Evolutionary conservation across 2,329 filamentous ascomycete species (phyloP), one percentile per base, ranked within the genome.

Genomic region (Penicillium crustosum): DNA sequence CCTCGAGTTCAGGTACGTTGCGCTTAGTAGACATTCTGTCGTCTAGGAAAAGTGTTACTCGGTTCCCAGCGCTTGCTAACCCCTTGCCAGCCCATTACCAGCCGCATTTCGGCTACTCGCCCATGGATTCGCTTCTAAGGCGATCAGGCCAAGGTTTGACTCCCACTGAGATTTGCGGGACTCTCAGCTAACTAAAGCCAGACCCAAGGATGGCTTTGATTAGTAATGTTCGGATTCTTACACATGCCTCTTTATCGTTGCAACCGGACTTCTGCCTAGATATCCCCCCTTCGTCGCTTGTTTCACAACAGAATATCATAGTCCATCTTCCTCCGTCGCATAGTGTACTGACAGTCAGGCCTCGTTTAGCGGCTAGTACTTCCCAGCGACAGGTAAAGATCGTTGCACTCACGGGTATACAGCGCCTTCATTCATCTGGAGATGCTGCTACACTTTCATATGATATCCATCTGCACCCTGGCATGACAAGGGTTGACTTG

Each of bases 401-500:
- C 36, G 92, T 91, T 70, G 88, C 92, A 35, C 82, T 86, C 1
- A 81, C 89, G 48, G 90, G 93, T 68, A 84, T 82, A 41, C 82
- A 85, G 39, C 76, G 80, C 50, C 81, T 88, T 8, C 82, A 83
- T 60, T 76, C 82, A 44, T 77, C 78, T 51, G 61, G 65, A 19
- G 79, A 82, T 65, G 80, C 75, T 47, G 79, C 81, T 58, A 85
- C 85, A 61, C 86, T 88, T n/a, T 78, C 89, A 0, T 96, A 91
- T 66, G 92, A 96, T 66, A 83, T 87, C 8, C 84, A 84, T 51
- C 78, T 96, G 29, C 82, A 84, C 27, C 82, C 84, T 2, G 91
- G 91, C 7, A 82, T 91, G 50, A 96, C 94, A 65, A 83, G 87
- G 45, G 83, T 96, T 50, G 89, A 92, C 66, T 82, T 95, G 8